Percentiles rank a stretch among this genome's conserved stretches.
These are phyloP conservation scores for Saccharomyces hybrid DNA, from an alignment of 1,139 yeast species.

Conservation along the genomic window DNA sequence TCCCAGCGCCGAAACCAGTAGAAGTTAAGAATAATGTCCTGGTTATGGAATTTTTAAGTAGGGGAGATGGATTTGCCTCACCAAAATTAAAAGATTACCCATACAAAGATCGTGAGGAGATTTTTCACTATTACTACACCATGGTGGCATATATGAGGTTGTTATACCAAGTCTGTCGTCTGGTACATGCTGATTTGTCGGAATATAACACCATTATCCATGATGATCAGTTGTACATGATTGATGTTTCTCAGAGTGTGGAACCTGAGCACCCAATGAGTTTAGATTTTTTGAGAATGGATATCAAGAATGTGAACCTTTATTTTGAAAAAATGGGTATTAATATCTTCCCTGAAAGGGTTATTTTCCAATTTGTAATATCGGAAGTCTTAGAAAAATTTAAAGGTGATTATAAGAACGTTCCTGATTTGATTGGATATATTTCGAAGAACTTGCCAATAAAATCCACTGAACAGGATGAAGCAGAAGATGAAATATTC, in stretches of 20 bases:
- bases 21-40: slow-evolving; percentile 84
- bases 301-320: slow-evolving; percentile 88
- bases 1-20: slow-evolving; percentile 88
- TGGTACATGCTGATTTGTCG: slow-evolving; percentile 94
- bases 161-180: slow-evolving; percentile 77
- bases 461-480: slow-evolving; percentile 45
- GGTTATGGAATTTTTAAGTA: slow-evolving; percentile 84
- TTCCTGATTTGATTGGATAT: slow-evolving; percentile 32
- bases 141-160: slow-evolving; percentile 79
- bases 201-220: slow-evolving; percentile 92
- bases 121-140: slow-evolving; percentile 62
- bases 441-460: slow-evolving; percentile 42
- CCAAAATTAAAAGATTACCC: slow-evolving; percentile 82
- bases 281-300: slow-evolving; percentile 91
- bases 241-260: slow-evolving; percentile 95
- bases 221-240: slow-evolving; percentile 68
- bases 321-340: slow-evolving; percentile 71
- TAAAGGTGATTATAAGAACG: slow-evolving; percentile 39
- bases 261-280: slow-evolving; percentile 98
- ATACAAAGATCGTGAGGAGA: slow-evolving; percentile 55
- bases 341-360: slow-evolving; percentile 70
- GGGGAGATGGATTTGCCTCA: slow-evolving; percentile 59
- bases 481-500: slow-evolving; percentile 78
- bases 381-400: slow-evolving; percentile 34
- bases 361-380: slow-evolving; percentile 68